Percentiles rank a stretch among this genome's conserved stretches.
Evolutionary conservation across 2,329 filamentous ascomycete species (phyloP).

Genomic region (Claviceps maximensis): DNA sequence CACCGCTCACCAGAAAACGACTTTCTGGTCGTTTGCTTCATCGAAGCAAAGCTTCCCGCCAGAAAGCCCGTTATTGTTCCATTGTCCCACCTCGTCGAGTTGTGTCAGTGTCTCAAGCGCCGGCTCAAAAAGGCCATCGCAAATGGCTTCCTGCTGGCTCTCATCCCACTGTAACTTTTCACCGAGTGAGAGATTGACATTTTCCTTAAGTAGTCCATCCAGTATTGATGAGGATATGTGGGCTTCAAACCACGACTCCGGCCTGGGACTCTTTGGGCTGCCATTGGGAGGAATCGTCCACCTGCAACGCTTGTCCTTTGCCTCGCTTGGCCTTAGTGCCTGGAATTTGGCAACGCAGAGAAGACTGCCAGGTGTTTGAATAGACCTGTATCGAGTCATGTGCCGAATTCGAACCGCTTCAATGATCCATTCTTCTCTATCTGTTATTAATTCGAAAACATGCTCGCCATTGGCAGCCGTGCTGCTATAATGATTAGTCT

Average conservation of each 20-base stretch:
- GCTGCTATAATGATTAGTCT: conserved; percentile 5
- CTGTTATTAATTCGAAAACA: conserved; percentile 8
- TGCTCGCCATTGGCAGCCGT: conserved; percentile 8
- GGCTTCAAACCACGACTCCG: conserved; percentile 16
- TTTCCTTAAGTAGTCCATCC: conserved; percentile 13
- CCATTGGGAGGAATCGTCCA: conserved; percentile 1
- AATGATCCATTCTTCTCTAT: conserved; percentile 7
- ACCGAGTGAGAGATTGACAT: conserved; percentile 15
- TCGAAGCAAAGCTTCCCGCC: not conserved
- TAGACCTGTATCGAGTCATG: conserved; percentile 11
- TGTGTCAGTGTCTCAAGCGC: conserved; percentile 17
- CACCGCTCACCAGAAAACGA: conserved; percentile 7
- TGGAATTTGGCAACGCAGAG: conserved; percentile 14
- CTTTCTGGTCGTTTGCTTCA: not conserved
- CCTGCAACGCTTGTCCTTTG: not conserved
- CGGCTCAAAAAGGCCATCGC: conserved; percentile 16
- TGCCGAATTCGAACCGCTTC: conserved; percentile 11
- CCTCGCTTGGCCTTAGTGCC: conserved; percentile 5
- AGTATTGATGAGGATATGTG: conserved; percentile 13
- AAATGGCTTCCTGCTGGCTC: conserved; percentile 11
- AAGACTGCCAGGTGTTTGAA: conserved; percentile 6
- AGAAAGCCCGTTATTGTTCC: conserved; percentile 15
- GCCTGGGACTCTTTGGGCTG: not conserved
- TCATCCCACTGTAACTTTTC: conserved; percentile 13
- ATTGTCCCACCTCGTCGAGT: conserved; percentile 19